Evolutionary conservation across 179 eudicot species (phyloP).

Genomic region (Vitellaria paradoxa): DNA sequence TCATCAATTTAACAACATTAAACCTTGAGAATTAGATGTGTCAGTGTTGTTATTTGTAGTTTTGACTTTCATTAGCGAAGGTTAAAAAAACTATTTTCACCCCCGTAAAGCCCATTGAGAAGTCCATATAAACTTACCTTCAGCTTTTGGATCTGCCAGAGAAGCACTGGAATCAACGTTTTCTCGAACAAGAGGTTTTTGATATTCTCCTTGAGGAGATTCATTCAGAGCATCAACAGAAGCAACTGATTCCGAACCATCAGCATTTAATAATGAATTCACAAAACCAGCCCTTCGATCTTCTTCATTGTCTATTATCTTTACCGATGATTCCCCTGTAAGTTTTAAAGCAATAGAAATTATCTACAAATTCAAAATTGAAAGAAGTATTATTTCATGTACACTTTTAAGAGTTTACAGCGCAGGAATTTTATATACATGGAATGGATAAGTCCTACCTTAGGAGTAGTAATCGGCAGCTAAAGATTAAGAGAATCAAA

Average conservation of each 20-base stretch:
- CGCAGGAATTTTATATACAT: too few species aligned
- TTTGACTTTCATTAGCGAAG: conserved; percentile 1
- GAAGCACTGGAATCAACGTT: conserved; percentile 18
- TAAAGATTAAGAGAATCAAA: too few species aligned
- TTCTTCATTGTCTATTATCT: conserved; percentile 45
- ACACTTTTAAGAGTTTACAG: too few species aligned
- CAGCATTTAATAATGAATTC: conserved; percentile 53
- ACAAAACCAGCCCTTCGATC: conserved; percentile 79
- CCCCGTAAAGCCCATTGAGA: conserved; percentile 10
- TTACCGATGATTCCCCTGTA: conserved; percentile 53
- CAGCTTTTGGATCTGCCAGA: conserved; percentile 32
- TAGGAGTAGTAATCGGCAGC: too few species aligned
- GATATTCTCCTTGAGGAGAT: conserved; percentile 29
- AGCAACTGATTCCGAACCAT: conserved; percentile 27
- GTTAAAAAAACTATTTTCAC: neutral
- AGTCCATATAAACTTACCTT: conserved; percentile 32
- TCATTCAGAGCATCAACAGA: conserved; percentile 28
- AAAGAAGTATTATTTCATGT: too few species aligned
- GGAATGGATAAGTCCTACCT: too few species aligned
- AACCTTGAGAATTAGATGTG: neutral
- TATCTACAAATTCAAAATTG: neutral
- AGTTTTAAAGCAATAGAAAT: conserved; percentile 16
- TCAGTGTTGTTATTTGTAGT: neutral
- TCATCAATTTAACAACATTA: neutral
- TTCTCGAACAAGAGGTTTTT: conserved; percentile 26